Evolutionary conservation across 1,284 basidiomycete species (phyloP).

Genomic region (Mrakiaceae sp.): DNA sequence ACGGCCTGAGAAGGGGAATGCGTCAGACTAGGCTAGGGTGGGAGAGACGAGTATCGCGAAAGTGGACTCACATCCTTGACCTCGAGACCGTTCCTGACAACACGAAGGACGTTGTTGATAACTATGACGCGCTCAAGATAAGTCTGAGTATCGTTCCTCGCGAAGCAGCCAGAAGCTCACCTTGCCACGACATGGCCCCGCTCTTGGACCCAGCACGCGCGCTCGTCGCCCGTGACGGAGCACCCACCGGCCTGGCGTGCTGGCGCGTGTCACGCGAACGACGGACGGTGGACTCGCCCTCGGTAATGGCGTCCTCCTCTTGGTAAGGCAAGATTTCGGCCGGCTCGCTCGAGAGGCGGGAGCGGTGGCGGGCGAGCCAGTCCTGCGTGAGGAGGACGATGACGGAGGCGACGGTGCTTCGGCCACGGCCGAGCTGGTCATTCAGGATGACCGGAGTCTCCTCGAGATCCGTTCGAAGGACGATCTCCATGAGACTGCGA

Average conservation of each 20-base stretch:
- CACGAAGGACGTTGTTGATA: slow-evolving; percentile 63
- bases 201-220: slow-evolving; percentile 15
- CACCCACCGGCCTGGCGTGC: slow-evolving; percentile 10
- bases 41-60: slow-evolving; percentile 23
- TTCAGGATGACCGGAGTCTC: slow-evolving; percentile 84
- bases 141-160: too few relatives aligned
- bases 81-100: slow-evolving; percentile 77
- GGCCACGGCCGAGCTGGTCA: slow-evolving; percentile 83
- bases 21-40: not conserved
- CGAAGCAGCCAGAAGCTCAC: too few relatives aligned
- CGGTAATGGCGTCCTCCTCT: slow-evolving; percentile 12
- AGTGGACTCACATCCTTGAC: slow-evolving; percentile 52
- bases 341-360: not conserved
- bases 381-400: slow-evolving; percentile 75
- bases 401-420: slow-evolving; percentile 75
- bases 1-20: slow-evolving; percentile 44
- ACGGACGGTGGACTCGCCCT: slow-evolving; percentile 11
- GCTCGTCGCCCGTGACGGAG: slow-evolving; percentile 1
- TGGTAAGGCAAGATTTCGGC: not conserved
- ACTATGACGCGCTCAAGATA: slow-evolving; percentile 28
- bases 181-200: slow-evolving; percentile 40
- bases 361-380: slow-evolving; percentile 52
- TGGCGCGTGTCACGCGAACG: slow-evolving; percentile 11
- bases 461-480: slow-evolving; percentile 58
- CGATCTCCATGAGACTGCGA: slow-evolving; percentile 58